A percentile compares a stretch with the other conserved stretches of the same genome.
Evolutionary conservation across 257 asterid genomes (phyloP).

Genomic region (Fraxinus americana): DNA sequence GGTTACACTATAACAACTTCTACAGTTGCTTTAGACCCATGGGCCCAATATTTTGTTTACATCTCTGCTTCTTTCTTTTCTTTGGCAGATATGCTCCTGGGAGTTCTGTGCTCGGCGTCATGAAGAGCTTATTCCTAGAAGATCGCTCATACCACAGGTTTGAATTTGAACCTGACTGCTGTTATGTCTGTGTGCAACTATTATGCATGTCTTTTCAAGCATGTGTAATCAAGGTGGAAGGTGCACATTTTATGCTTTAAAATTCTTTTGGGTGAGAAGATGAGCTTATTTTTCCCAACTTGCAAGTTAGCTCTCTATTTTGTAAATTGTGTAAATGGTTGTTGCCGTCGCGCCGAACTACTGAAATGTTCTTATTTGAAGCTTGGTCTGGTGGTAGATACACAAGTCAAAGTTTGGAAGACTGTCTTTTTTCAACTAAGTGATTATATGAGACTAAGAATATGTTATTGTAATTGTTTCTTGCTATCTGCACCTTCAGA

Average conservation of each 20-base stretch:
- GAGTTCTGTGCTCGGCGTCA: conserved; percentile 98
- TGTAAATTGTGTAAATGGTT: background rate
- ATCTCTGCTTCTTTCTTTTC: background rate
- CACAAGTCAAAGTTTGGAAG: background rate
- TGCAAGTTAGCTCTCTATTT: background rate
- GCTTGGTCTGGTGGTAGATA: background rate
- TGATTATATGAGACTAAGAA: background rate
- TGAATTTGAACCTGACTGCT: conserved; percentile 2
- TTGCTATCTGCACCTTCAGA: background rate
- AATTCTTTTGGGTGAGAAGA: background rate
- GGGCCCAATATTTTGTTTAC: conserved; percentile 20
- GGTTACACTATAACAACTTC: conserved; percentile 43
- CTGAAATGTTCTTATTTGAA: background rate
- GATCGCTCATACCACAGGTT: conserved; percentile 93
- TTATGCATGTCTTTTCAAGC: background rate
- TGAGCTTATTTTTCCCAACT: background rate
- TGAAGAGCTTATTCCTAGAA: conserved; percentile 92
- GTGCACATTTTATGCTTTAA: background rate
- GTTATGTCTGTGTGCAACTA: background rate
- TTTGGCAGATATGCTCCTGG: conserved; percentile 90
- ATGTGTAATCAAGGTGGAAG: background rate
- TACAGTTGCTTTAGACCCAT: conserved; percentile 13
- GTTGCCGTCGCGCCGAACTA: background rate
- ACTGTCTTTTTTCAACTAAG: background rate
- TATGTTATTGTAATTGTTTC: background rate